phyloP scores from a whole-genome alignment of 495 filamentous ascomycete species.

The Aspergillus campestris region DNA sequence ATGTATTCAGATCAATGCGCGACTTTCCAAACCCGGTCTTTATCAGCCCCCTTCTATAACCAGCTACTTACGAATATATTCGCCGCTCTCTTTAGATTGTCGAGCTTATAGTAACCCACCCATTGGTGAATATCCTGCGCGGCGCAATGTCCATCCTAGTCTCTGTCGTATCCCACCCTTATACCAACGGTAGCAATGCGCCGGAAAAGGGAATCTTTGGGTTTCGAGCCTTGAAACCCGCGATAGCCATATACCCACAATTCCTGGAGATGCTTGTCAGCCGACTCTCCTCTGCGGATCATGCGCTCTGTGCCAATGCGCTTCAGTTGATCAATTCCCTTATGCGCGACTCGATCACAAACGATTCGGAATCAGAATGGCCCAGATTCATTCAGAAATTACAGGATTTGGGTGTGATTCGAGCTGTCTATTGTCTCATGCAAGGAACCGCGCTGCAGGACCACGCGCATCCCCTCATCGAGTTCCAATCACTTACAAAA shows the following conservation, averaged over 20 bases:
- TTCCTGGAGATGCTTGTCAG: constrained; percentile 92
- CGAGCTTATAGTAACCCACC: constrained; percentile 89
- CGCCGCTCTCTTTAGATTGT: constrained; percentile 54
- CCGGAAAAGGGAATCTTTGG: constrained; percentile 56
- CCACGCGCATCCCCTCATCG: constrained; percentile 79
- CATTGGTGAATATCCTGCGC: constrained; percentile 91
- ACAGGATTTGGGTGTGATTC: constrained; percentile 90
- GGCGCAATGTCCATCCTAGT: constrained; percentile 96
- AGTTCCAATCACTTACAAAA: constrained; percentile 91
- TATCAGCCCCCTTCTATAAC: neutral
- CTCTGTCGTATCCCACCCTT: constrained; percentile 80
- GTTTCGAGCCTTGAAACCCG: constrained; percentile 85
- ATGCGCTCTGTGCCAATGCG: constrained; percentile 92
- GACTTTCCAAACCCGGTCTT: neutral
- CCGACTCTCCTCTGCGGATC: constrained; percentile 84
- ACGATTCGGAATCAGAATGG: constrained; percentile 74
- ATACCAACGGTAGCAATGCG: constrained; percentile 28
- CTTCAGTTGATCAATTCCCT: constrained; percentile 91
- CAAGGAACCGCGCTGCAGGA: constrained; percentile 91
- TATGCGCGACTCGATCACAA: constrained; percentile 87
- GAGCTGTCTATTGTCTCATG: constrained; percentile 85
- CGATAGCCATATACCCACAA: constrained; percentile 80
- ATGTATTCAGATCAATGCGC: constrained; percentile 11
- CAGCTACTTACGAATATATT: neutral
- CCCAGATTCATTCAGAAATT: constrained; percentile 87